A percentile compares a stretch with the other conserved stretches of the same genome.
phyloP scores from a whole-genome alignment of 2,329 filamentous ascomycete genomes.

The Diaporthe citriasiana region DNA sequence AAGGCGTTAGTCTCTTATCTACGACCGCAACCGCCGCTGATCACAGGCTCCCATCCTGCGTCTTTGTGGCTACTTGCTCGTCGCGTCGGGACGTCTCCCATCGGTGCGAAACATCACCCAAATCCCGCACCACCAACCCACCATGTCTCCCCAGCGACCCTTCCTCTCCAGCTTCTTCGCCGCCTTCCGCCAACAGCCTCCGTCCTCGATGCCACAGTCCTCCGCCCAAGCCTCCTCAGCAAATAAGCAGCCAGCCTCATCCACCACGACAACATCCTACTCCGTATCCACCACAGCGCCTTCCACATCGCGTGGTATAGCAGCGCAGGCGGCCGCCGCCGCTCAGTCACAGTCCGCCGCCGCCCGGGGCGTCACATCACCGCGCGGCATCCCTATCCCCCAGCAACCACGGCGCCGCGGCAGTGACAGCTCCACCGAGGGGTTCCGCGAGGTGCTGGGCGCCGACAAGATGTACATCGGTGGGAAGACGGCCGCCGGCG shows the following conservation, averaged over 20 bases:
- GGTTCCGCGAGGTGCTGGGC: conserved; percentile 79
- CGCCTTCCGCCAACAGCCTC: conserved; percentile 65
- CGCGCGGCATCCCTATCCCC: conserved; percentile 57
- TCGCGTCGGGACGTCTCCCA: conserved; percentile 4
- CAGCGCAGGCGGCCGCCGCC: conserved; percentile 51
- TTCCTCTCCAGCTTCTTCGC: conserved; percentile 71
- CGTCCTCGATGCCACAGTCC: conserved; percentile 47
- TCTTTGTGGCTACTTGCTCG: neutral
- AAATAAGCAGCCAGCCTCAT: conserved; percentile 54
- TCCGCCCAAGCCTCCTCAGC: conserved; percentile 49
- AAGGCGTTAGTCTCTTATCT: neutral
- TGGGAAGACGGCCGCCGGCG: conserved; percentile 80
- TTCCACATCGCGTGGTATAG: conserved; percentile 48
- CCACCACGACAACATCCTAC: conserved; percentile 46
- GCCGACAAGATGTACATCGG: conserved; percentile 88
- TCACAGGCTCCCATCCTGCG: neutral
- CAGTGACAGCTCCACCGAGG: conserved; percentile 82
- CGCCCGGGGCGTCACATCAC: conserved; percentile 34
- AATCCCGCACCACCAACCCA: conserved; percentile 35
- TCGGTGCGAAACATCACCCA: conserved; percentile 1
- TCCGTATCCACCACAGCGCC: conserved; percentile 45
- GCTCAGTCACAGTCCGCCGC: conserved; percentile 41
- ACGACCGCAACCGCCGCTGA: neutral
- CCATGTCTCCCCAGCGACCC: conserved; percentile 67
- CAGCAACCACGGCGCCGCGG: conserved; percentile 68